phyloP scores from a whole-genome alignment of 1,284 basidiomycete genomes.

The Melampsora larici-populina region DNA sequence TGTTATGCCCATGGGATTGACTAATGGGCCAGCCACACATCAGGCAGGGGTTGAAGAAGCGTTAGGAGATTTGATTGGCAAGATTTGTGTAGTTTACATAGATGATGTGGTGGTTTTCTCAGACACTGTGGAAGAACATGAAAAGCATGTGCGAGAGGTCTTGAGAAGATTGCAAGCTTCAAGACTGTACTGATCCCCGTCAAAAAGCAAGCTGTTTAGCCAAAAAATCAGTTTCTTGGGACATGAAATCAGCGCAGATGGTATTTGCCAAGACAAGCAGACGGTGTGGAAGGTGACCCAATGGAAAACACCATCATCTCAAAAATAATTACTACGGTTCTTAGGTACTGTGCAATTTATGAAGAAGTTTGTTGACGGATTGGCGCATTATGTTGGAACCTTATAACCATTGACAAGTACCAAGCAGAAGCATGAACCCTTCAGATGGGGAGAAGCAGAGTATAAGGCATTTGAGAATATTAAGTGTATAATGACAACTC shows the following conservation, averaged over 20 bases:
- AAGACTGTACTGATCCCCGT: constrained; percentile 9
- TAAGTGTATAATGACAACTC: constrained; percentile 9
- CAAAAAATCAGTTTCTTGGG: constrained; percentile 53
- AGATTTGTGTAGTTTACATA: no score
- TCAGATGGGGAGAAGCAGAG: constrained; percentile 7
- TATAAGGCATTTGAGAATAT: neutral
- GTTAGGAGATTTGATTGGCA: no score
- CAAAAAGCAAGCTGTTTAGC: constrained; percentile 48
- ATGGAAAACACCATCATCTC: constrained; percentile 53
- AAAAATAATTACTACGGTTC: constrained; percentile 53
- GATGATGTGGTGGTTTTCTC: no score
- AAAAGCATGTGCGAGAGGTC: no score
- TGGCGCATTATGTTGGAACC: constrained; percentile 53
- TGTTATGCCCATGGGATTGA: no score
- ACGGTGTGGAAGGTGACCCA: constrained; percentile 53
- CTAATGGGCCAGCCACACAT: no score
- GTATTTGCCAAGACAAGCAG: constrained; percentile 53
- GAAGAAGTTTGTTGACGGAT: constrained; percentile 53
- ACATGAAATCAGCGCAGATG: constrained; percentile 52
- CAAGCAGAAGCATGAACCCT: constrained; percentile 15
- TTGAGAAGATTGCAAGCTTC: neutral
- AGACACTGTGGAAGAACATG: no score
- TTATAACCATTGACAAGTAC: constrained; percentile 54
- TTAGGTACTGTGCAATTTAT: constrained; percentile 56
- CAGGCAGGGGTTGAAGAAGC: no score